Evolutionary conservation across 345 rosid species (phyloP), one percentile per base, ranked within the genome.

Genomic region (Cardiospermum halicacabum): DNA sequence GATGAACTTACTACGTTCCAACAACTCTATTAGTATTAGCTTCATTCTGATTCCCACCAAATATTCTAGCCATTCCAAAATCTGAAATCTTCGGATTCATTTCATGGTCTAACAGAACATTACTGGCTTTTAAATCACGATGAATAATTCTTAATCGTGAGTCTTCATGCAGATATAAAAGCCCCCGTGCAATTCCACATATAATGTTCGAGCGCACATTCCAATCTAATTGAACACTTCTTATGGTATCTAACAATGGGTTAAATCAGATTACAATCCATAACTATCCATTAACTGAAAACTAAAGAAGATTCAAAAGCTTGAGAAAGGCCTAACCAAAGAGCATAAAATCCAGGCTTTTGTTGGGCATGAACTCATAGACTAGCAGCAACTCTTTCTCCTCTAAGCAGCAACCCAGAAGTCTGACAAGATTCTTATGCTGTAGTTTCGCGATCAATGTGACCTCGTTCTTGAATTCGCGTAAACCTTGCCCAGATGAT

Each of bases 161-260:
- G 53, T 81, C 80, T 45, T 75, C 82, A 1, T 81, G 82, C 3
- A 81, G 30, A 66, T 81, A 81, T 27, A 76, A 4, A 11, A 81
- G 42, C 0, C 81, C 85, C 8, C 72, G 54, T 1, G 81, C 79
- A 11, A 82, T 65, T 16, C 86, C 79, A 12, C 64, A 63, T 11
- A 76, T 64, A 45, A 81, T 78, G 42, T 16, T 64, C 21, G 58
- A 3, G 9, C 80, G 82, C 31, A 30, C 65, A 43, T 51, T 50
- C 72, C 77, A 73, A 16, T 56, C 72, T 31, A 72, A 11, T 11
- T 36, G 27, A 16, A 7, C 27, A 4, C 43, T 34, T 12, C 27
- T 56, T 11, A 9, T 32, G 31, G 43, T n/a, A 56, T 56, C 60
- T 56, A 19, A 34, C 3, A 32, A 34, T 11, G 15, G 36, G 11